Conservation (phyloP, 495 filamentous ascomycete genomes). For the Neurospora tetrasperma region DNA sequence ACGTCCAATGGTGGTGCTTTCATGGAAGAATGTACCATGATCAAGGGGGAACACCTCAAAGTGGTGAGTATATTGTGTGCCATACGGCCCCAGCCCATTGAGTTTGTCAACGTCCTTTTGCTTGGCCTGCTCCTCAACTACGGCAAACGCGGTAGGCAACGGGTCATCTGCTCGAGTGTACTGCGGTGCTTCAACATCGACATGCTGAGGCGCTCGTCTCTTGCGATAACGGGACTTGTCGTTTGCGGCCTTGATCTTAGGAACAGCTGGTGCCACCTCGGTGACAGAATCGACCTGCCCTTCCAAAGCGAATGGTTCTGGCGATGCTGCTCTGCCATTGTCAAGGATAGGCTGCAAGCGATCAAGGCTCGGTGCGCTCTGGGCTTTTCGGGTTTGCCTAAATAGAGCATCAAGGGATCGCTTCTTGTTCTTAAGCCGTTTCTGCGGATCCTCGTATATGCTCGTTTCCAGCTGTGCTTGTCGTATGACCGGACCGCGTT, state of each 20-base stretch:
- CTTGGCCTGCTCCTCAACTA: slow-evolving; percentile 10
- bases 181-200: slow-evolving; percentile 40
- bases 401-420: slow-evolving; percentile 38
- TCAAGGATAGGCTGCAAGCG: slow-evolving; percentile 20
- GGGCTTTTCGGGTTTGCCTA: slow-evolving; percentile 27
- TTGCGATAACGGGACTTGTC: slow-evolving; percentile 32
- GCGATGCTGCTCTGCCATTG: neutral
- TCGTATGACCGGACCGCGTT: slow-evolving; percentile 6
- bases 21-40: slow-evolving; percentile 63
- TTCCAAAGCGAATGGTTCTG: neutral
- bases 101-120: slow-evolving; percentile 31
- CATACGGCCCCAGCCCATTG: slow-evolving; percentile 46
- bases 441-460: slow-evolving; percentile 16
- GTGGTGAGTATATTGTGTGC: slow-evolving; percentile 59
- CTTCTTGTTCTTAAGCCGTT: slow-evolving; percentile 32
- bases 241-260: slow-evolving; percentile 19
- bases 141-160: slow-evolving; percentile 19
- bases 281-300: neutral
- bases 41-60: slow-evolving; percentile 64
- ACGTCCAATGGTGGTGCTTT: slow-evolving; percentile 65
- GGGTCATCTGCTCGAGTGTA: slow-evolving; percentile 41
- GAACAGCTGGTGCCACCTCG: slow-evolving; percentile 18
- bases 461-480: slow-evolving; percentile 43
- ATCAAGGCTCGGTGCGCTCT: slow-evolving; percentile 10
- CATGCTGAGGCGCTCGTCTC: slow-evolving; percentile 37